Evolutionary conservation across 2,329 filamentous ascomycete genomes (phyloP).

Genomic region (Cadophora gregata): DNA sequence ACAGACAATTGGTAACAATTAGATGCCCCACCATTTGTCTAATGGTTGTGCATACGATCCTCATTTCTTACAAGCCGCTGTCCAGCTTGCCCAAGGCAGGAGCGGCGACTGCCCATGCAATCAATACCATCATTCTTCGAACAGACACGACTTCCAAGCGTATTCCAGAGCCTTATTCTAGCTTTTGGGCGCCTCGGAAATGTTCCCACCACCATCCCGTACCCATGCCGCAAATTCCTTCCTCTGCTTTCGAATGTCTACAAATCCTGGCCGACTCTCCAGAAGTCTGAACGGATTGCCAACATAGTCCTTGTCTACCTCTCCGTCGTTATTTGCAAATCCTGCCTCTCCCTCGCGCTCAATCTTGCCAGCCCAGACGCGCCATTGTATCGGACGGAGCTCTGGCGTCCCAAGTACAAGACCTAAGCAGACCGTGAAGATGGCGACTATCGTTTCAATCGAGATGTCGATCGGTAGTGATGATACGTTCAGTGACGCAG

Average conservation of each 20-base stretch:
- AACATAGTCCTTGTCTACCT: conserved; percentile 71
- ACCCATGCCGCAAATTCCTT: conserved; percentile 82
- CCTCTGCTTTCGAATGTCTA: conserved; percentile 83
- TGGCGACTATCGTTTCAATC: conserved; percentile 82
- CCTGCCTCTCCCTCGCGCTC: conserved; percentile 74
- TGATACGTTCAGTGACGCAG: conserved; percentile 46
- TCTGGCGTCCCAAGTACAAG: conserved; percentile 79
- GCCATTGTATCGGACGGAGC: conserved; percentile 85
- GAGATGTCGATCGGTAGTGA: conserved; percentile 84
- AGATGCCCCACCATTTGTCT: not conserved
- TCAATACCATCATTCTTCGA: not conserved
- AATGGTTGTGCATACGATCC: not conserved
- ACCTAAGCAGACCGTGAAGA: conserved; percentile 81
- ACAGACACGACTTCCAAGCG: not conserved
- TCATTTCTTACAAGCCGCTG: not conserved
- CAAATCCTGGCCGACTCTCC: conserved; percentile 83
- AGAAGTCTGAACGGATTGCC: conserved; percentile 82
- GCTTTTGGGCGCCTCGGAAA: conserved; percentile 26
- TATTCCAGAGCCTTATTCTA: conserved; percentile 22
- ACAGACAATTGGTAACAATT: not conserved
- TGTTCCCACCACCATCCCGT: conserved; percentile 46
- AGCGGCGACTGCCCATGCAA: not conserved
- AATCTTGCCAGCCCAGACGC: conserved; percentile 82
- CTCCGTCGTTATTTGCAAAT: conserved; percentile 62
- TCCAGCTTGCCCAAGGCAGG: not conserved